phyloP scores from a whole-genome alignment of 2,329 filamentous ascomycete species.

The Aureobasidium lini region DNA sequence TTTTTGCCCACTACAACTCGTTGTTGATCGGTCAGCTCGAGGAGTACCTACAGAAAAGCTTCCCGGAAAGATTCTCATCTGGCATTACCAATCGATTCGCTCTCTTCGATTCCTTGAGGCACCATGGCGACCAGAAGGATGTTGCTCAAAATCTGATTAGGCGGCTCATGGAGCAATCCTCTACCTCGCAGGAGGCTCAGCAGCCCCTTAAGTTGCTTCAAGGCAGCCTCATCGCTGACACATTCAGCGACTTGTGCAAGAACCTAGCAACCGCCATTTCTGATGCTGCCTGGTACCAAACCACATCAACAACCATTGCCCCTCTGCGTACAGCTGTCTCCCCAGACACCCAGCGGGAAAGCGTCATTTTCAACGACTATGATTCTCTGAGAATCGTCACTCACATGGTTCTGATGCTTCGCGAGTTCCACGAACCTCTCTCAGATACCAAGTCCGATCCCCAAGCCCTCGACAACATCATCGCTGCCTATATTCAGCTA shows the following conservation, averaged over 20 bases:
- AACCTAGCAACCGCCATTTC: constrained; percentile 38
- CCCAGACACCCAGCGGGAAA: constrained; percentile 18
- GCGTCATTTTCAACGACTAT: constrained; percentile 31
- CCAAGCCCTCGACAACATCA: constrained; percentile 50
- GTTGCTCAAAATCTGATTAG: constrained; percentile 40
- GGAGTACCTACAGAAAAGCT: constrained; percentile 53
- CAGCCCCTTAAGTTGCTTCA: constrained; percentile 68
- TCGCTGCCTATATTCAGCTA: constrained; percentile 75
- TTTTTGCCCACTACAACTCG: constrained; percentile 86
- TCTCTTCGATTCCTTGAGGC: constrained; percentile 57
- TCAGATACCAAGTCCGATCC: constrained; percentile 22
- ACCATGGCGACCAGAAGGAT: constrained; percentile 46
- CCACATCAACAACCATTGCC: constrained; percentile 15
- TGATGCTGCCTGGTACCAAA: constrained; percentile 23
- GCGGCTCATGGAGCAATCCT: constrained; percentile 49
- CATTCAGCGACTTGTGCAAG: constrained; percentile 37
- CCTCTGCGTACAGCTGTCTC: constrained; percentile 13
- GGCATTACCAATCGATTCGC: constrained; percentile 52
- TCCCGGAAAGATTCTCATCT: constrained; percentile 47
- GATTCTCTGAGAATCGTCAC: constrained; percentile 38
- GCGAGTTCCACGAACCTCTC: constrained; percentile 32
- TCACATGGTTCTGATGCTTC: constrained; percentile 59
- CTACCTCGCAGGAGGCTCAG: constrained; percentile 51
- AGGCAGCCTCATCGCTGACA: constrained; percentile 62
- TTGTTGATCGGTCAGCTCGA: constrained; percentile 74